Evolutionary conservation across 176 grass and related monocot species (phyloP).

Genomic region (Musa schizocarpa): DNA sequence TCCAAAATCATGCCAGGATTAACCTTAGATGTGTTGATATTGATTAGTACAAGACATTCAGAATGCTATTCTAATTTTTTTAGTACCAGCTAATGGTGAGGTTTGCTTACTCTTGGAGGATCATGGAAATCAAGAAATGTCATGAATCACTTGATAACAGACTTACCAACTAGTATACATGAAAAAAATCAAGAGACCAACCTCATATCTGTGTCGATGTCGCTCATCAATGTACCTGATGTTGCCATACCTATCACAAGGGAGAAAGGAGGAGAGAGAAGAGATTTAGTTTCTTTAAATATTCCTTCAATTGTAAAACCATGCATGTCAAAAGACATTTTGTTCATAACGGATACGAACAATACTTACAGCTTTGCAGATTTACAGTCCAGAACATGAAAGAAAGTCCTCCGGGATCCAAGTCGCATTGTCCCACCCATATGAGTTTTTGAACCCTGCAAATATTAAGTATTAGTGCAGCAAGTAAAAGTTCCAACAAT

Average conservation of each 20-base stretch:
- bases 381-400: slow-evolving; percentile 29
- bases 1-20: slow-evolving; percentile 44
- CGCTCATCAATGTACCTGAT: slow-evolving; percentile 35
- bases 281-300: slow-evolving; percentile 7
- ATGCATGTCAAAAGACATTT: not conserved
- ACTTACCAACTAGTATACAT: not conserved
- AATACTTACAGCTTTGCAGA: slow-evolving; percentile 45
- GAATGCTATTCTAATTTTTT: not conserved
- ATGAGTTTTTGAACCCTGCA: slow-evolving; percentile 31
- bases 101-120: not conserved
- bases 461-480: not conserved
- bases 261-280: not conserved
- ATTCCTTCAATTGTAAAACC: not conserved
- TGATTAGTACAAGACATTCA: not conserved
- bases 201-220: slow-evolving; percentile 50
- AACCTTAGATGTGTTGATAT: slow-evolving; percentile 28
- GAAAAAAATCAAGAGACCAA: slow-evolving; percentile 3
- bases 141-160: not conserved
- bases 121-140: not conserved
- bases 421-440: slow-evolving; percentile 43
- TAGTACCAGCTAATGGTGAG: not conserved
- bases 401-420: slow-evolving; percentile 38
- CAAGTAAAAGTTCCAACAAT: not conserved
- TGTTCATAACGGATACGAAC: not conserved
- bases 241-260: slow-evolving; percentile 32